phyloP scores from a whole-genome alignment of 805 yeast genomes.

The Diddensiella santjacobensis region DNA sequence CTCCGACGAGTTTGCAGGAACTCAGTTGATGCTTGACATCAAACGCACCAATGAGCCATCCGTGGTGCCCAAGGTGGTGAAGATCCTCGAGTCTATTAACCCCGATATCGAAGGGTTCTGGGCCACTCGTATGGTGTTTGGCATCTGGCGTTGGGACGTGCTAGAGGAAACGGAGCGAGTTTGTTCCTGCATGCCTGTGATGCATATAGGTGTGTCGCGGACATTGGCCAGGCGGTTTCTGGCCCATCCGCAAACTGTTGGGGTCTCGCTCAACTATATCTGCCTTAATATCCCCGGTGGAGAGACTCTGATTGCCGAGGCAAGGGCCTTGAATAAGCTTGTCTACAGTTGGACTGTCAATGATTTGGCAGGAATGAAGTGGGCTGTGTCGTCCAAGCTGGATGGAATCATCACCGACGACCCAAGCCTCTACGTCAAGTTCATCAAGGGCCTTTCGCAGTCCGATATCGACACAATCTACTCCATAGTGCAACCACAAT shows the following conservation, averaged over 20 bases:
- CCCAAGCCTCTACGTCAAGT: slow-evolving; percentile 15
- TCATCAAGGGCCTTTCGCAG: slow-evolving; percentile 11
- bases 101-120: slow-evolving; percentile 42
- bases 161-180: slow-evolving; percentile 40
- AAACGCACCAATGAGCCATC: slow-evolving; percentile 45
- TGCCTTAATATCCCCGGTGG: slow-evolving; percentile 45
- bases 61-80: slow-evolving; percentile 40
- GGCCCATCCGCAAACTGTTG: slow-evolving; percentile 49
- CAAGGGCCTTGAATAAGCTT: slow-evolving; percentile 34
- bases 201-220: slow-evolving; percentile 38
- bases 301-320: slow-evolving; percentile 32
- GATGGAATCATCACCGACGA: slow-evolving; percentile 44
- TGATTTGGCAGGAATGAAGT: slow-evolving; percentile 34
- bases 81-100: slow-evolving; percentile 36
- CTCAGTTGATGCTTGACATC: slow-evolving; percentile 48
- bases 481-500: slow-evolving; percentile 8
- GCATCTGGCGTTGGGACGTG: slow-evolving; percentile 51
- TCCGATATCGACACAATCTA: slow-evolving; percentile 16
- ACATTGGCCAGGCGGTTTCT: slow-evolving; percentile 35
- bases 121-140: slow-evolving; percentile 46
- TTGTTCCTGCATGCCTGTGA: slow-evolving; percentile 34
- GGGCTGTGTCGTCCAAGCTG: slow-evolving; percentile 35
- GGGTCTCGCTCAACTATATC: slow-evolving; percentile 46
- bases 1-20: slow-evolving; percentile 31
- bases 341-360: slow-evolving; percentile 55